Conservation (phyloP, 2,329 filamentous ascomycete species). For the Phaeophleospora eucalypticola region DNA sequence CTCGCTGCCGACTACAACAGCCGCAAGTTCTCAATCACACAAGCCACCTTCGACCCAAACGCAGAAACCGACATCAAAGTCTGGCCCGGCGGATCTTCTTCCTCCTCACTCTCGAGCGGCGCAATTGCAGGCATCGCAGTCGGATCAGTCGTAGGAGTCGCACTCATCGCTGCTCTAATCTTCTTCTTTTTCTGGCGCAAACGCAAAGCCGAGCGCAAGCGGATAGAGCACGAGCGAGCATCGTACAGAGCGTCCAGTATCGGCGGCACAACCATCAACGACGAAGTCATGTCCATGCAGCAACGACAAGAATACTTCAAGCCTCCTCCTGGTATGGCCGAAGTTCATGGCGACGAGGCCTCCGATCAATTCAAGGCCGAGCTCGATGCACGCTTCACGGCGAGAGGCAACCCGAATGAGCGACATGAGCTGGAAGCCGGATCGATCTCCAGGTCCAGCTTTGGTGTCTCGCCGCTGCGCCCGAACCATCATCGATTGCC, state of each 20-base stretch:
- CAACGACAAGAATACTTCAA: neutral
- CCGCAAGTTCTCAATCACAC: slow-evolving; percentile 12
- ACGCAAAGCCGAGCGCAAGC: slow-evolving; percentile 5
- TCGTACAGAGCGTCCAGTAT: slow-evolving; percentile 7
- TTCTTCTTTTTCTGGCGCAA: slow-evolving; percentile 13
- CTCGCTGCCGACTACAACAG: slow-evolving; percentile 14
- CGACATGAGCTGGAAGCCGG: slow-evolving; percentile 14
- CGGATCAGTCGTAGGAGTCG: slow-evolving; percentile 3
- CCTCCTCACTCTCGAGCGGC: neutral
- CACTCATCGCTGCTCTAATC: slow-evolving; percentile 3
- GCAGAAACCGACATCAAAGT: neutral
- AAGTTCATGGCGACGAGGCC: slow-evolving; percentile 1
- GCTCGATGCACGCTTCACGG: slow-evolving; percentile 15
- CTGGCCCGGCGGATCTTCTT: neutral
- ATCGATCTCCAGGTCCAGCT: neutral
- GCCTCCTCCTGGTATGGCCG: neutral
- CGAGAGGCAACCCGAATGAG: slow-evolving; percentile 6
- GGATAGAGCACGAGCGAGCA: neutral
- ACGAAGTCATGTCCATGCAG: slow-evolving; percentile 5
- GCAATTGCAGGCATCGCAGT: slow-evolving; percentile 18
- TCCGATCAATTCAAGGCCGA: slow-evolving; percentile 15
- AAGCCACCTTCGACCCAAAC: slow-evolving; percentile 6
- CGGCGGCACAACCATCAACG: slow-evolving; percentile 15
- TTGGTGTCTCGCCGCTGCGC: neutral
- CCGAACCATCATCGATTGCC: neutral